Base-by-base conservation (phyloP, 805 yeast genomes). In the Saccharomycopsis malanga region DNA sequence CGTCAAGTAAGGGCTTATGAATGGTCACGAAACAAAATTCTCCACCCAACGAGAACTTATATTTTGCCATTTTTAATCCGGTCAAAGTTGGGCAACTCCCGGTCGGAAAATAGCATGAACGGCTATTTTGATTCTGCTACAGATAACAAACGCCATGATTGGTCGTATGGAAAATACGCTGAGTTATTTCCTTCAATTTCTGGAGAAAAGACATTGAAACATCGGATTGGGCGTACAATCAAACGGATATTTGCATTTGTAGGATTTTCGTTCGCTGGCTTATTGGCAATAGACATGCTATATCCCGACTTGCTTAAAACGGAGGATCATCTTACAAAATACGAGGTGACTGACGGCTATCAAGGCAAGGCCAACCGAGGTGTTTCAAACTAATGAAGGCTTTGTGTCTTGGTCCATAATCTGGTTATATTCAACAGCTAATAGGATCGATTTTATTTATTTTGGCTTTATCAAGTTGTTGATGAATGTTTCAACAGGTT, bases 1-100 rank as follows among this genome's bases (percentile, higher is more conserved):
- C 23, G 50, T 7, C 45, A 51, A 24, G 34, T 37, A 3, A 45
- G 42, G 15, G 52, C 54, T 17, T 51, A 51, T 32, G 49, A 51
- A 34, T 51, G 54, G 54, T 48, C 54, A 14, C 23, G 39, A 22
- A 42, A 51, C 39, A 44, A 45, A 23, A 45, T 51, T 14, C 25
- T 48, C n/a, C 45, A 51, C 27, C 54, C 54, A 5, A 44, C 39
- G 15, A 45, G 25, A 25, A 22, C 29, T 12, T 34, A 40, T 14
- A 34, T 45, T 17, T 18, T 39, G 21, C 44, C 44, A 12, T 37
- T 45, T 32, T 24, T 32, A n/a, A 6, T 32, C 5, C 12, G 17
- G 6, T 32, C 36, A 6, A 32, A 18, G 17, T n/a, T 32, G 6
- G 15, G 36, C 5, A 18, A 18, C 12, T 7, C 15, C 6, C 9